A percentile compares a stretch with the other conserved stretches of the same genome.
Conservation (phyloP, 2,329 filamentous ascomycete species). For the Fusarium protoensiforme region DNA sequence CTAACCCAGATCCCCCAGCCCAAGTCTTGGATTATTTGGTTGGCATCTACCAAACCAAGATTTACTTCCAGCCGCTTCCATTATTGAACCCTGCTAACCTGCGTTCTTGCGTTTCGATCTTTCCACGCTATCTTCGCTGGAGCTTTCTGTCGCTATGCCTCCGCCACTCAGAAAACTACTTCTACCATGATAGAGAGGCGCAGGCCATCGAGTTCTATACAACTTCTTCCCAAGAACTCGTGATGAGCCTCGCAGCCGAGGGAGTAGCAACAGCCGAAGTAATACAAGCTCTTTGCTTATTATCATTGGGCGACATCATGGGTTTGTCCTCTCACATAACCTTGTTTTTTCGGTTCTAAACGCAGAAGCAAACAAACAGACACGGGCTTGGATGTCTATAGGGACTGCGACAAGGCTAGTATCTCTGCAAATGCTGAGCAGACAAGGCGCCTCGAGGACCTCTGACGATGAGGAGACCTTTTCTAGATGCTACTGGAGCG, state of each 20-base stretch:
- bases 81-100: background rate
- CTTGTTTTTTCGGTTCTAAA: background rate
- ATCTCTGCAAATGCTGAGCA: background rate
- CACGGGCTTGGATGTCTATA: background rate
- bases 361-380: background rate
- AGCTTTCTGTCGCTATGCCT: background rate
- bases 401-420: background rate
- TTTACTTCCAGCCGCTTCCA: background rate
- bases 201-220: background rate
- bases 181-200: background rate
- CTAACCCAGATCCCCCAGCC: background rate
- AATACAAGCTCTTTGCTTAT: background rate
- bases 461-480: background rate
- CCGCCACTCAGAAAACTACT: background rate
- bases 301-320: background rate
- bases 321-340: background rate
- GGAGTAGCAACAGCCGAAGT: background rate
- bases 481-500: background rate
- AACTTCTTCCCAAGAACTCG: background rate
- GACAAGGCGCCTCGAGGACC: background rate
- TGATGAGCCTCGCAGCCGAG: background rate
- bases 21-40: background rate
- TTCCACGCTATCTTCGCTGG: background rate
- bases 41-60: background rate
- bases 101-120: background rate